phyloP scores from a whole-genome alignment of 495 filamentous ascomycete species.

The Aspergillus diversus region DNA sequence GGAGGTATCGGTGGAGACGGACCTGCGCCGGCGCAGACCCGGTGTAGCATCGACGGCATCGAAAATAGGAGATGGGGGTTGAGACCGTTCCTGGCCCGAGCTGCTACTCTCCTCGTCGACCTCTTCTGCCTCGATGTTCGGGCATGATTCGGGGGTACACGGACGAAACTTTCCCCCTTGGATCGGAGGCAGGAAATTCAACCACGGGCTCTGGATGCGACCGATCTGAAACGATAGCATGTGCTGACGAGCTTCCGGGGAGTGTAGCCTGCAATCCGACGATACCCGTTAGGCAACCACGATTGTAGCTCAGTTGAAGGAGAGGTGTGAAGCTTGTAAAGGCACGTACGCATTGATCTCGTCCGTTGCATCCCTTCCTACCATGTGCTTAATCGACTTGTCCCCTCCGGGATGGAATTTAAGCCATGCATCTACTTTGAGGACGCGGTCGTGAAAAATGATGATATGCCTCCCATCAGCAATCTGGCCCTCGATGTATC shows the following conservation, averaged over 20 bases:
- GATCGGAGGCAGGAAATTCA: slow-evolving; percentile 88
- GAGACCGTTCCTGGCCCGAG: slow-evolving; percentile 35
- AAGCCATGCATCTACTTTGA: slow-evolving; percentile 87
- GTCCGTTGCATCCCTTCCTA: slow-evolving; percentile 94
- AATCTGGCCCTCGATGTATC: slow-evolving; percentile 84
- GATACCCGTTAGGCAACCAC: slow-evolving; percentile 15
- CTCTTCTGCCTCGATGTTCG: slow-evolving; percentile 32
- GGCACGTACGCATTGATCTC: slow-evolving; percentile 84
- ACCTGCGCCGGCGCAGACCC: slow-evolving; percentile 36
- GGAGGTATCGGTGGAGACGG: slow-evolving; percentile 40
- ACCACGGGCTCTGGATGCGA: slow-evolving; percentile 78
- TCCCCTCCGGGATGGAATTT: slow-evolving; percentile 91
- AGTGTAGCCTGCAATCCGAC: slow-evolving; percentile 70
- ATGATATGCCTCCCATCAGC: slow-evolving; percentile 82
- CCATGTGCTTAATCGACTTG: slow-evolving; percentile 92
- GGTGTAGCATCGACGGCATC: slow-evolving; percentile 52
- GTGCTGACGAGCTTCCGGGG: slow-evolving; percentile 69
- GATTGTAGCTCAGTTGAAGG: not conserved
- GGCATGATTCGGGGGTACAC: slow-evolving; percentile 43
- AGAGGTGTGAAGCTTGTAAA: not conserved
- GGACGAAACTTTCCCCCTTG: slow-evolving; percentile 85
- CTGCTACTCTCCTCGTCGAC: slow-evolving; percentile 36
- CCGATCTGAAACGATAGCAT: slow-evolving; percentile 89
- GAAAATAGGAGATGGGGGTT: slow-evolving; percentile 67
- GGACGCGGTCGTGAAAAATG: slow-evolving; percentile 77